Conservation (phyloP, 352 stramenopile genomes). For the Pythium chondricola region DNA sequence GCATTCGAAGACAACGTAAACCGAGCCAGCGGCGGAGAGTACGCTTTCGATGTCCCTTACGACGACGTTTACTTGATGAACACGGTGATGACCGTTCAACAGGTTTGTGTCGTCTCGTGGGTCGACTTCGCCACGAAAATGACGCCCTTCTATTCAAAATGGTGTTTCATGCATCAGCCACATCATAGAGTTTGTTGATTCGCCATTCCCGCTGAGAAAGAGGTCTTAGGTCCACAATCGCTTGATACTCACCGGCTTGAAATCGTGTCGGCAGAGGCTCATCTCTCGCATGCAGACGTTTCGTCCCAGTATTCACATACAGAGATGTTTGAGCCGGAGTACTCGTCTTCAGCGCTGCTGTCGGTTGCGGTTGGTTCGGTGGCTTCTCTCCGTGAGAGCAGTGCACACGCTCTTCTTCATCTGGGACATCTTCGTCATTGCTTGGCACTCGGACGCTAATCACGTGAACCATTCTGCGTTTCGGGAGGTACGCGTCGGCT, state of each 20-base stretch:
- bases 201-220: neutral
- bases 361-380: too few species aligned
- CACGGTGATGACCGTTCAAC: neutral
- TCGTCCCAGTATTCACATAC: too few species aligned
- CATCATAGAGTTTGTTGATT: neutral
- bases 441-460: neutral
- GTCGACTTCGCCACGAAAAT: neutral
- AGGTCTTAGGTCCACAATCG: neutral
- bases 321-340: too few species aligned
- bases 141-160: neutral
- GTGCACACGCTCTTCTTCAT: too few species aligned
- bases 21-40: neutral
- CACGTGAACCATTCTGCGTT: neutral
- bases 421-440: neutral
- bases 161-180: neutral
- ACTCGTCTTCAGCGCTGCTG: too few species aligned
- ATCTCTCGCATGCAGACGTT: too few species aligned
- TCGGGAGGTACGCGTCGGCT: neutral
- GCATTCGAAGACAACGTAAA: too few species aligned
- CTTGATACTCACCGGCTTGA: too few species aligned
- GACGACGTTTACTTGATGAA: neutral
- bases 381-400: too few species aligned
- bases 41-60: neutral
- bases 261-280: too few species aligned
- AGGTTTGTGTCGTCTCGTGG: neutral